phyloP scores from a whole-genome alignment of 2,329 filamentous ascomycete species.

The Aspergillus quadricinctus region DNA sequence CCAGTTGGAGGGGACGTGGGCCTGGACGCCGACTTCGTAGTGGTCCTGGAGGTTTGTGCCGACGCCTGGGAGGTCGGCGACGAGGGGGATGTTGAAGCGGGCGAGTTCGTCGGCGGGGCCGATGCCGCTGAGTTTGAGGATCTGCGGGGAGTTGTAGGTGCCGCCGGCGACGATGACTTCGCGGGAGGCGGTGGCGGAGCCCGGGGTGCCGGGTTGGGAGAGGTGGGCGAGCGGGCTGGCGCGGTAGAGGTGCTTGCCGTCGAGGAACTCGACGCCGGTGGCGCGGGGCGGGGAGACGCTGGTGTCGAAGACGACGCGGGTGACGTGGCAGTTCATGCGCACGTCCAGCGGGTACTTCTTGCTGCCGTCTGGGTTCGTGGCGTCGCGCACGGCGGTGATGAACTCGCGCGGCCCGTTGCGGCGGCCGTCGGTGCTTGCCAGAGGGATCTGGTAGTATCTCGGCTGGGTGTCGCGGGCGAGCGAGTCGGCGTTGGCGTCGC shows the following conservation, averaged over 20 bases:
- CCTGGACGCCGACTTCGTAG: conserved; percentile 24
- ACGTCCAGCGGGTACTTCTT: conserved; percentile 54
- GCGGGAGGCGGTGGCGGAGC: conserved; percentile 39
- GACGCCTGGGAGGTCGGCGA: conserved; percentile 58
- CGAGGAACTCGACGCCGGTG: conserved; percentile 48
- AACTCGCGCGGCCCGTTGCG: conserved; percentile 38
- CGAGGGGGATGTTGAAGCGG: conserved; percentile 50
- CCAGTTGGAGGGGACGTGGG: conserved; percentile 40
- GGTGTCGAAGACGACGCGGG: conserved; percentile 44
- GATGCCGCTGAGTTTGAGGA: conserved; percentile 63
- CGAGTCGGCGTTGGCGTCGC: conserved; percentile 51
- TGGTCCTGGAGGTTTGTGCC: conserved; percentile 63
- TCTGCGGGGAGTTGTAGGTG: conserved; percentile 60
- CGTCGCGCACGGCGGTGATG: conserved; percentile 30
- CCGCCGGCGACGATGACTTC: conserved; percentile 50
- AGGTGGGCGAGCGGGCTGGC: conserved; percentile 39
- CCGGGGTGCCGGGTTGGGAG: conserved; percentile 29
- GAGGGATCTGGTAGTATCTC: conserved; percentile 57
- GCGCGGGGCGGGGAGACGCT: conserved; percentile 37
- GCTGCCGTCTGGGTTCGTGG: conserved; percentile 19
- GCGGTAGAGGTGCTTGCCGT: conserved; percentile 45
- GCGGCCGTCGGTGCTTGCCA: conserved; percentile 35
- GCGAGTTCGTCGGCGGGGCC: conserved; percentile 53
- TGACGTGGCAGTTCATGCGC: conserved; percentile 45
- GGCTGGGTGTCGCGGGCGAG: conserved; percentile 44